Conservation (phyloP, 169 alveolate species). For the Eimeria mitis region DNA sequence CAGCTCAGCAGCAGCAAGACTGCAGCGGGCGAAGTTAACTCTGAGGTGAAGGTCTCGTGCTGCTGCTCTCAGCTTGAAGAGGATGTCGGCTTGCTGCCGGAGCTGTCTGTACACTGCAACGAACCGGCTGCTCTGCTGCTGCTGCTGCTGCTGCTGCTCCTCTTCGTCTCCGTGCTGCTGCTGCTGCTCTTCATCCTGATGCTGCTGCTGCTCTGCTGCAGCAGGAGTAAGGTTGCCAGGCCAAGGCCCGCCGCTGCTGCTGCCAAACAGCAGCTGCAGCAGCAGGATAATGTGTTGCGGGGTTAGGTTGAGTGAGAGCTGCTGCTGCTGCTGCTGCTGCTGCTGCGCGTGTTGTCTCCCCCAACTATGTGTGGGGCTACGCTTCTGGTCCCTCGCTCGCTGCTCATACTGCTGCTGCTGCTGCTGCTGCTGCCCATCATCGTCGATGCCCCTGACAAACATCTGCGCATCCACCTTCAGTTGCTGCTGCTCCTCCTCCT, state of each 20-base stretch:
- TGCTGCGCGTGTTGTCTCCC: conserved; percentile 8
- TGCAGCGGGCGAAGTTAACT: conserved; percentile 31
- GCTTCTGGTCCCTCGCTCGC: not conserved
- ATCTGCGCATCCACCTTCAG: conserved; percentile 14
- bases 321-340: conserved; percentile 67
- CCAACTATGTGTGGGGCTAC: not conserved
- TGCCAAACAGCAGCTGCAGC: conserved; percentile 60
- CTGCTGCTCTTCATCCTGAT: not conserved
- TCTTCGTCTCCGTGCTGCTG: conserved; percentile 4
- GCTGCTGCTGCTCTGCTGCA: not conserved
- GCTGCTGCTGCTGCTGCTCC: conserved; percentile 64
- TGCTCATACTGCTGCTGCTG: conserved; percentile 10
- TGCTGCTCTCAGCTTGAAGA: conserved; percentile 9
- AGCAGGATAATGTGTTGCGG: conserved; percentile 4
- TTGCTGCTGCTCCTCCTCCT: conserved; percentile 48
- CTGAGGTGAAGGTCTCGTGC: conserved; percentile 36
- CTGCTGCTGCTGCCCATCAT: conserved; percentile 19
- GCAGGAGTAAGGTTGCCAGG: not conserved
- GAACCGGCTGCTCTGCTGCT: conserved; percentile 17
- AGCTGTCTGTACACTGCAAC: conserved; percentile 62
- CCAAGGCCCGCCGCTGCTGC: conserved; percentile 8
- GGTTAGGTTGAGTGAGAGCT: conserved; percentile 30
- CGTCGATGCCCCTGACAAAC: conserved; percentile 34
- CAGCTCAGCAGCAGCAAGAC: conserved; percentile 68
- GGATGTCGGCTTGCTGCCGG: conserved; percentile 35